Evolutionary conservation across 106 monocot genomes (phyloP), one percentile per base, ranked within the genome.

Genomic region (Dioscorea dumetorum): DNA sequence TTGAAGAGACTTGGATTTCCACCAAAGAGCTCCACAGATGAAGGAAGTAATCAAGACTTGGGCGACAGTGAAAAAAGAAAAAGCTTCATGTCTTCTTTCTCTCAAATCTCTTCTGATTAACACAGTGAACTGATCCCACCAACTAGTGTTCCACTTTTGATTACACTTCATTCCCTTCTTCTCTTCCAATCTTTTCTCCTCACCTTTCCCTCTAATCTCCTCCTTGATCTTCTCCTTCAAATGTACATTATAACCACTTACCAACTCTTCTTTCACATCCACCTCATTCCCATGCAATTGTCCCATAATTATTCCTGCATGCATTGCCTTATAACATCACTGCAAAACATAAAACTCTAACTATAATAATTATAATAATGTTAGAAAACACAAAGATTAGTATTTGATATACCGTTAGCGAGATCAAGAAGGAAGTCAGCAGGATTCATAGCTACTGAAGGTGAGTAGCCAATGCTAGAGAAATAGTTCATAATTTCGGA

Each of bases 341-440:
- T 51, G 0, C 51, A 12, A 17, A 17, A 51, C 14, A 51, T 4
- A 51, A 12, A 51, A 17, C 12, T n/a, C n/a, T n/a, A n/a, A n/a
- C 17, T 51, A 2, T 17, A 51, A 51, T 1, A 17, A 51, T 4
- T 2, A 0, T 51, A 51, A 51, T 13, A 51, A 12, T 51, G 51
- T 12, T 12, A 51, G 17, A 51, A 51, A 12, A 51, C 17, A 51
- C 17, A 17, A 5, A 54, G 15, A 8, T 13, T 19, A 19, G 0
- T 13, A 8, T 5, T 54, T 13, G 4, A 54, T 57, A 54, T 57
- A 82, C 86, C 85, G 20, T 82, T 86, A 5, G 85, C 85, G 9
- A 86, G 81, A 49, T 86, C 85, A 4, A 86, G 78, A 32, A 86
- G 81, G 24, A 86, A 68, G 48, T 86, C 85, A 3, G 85, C 81